Percentiles rank a stretch among this genome's conserved stretches.
Evolutionary conservation across 768 basidiomycete genomes (phyloP).

Genomic region (Trametes meyenii): DNA sequence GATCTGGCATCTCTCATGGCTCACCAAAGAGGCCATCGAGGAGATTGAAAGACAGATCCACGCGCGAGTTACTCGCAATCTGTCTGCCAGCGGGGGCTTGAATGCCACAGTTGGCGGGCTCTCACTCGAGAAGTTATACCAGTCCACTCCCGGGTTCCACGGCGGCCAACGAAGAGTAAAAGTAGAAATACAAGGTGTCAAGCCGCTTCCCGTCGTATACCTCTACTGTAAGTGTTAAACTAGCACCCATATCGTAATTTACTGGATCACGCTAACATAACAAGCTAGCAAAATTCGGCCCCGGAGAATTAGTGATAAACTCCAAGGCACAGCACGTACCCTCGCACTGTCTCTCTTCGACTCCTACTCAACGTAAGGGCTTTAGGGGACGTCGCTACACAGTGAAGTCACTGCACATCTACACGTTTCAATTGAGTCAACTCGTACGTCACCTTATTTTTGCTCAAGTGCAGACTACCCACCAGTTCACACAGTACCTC

Average conservation of each 20-base stretch:
- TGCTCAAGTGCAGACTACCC: neutral
- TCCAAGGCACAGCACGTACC: constrained; percentile 35
- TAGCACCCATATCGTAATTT: neutral
- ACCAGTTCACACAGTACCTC: constrained; percentile 40
- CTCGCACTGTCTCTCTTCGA: neutral
- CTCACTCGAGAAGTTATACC: constrained; percentile 35
- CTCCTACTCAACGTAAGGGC: constrained; percentile 9
- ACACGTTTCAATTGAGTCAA: constrained; percentile 46
- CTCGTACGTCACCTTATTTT: constrained; percentile 21
- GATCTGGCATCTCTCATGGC: constrained; percentile 49
- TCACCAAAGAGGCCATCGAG: constrained; percentile 48
- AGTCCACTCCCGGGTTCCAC: constrained; percentile 25
- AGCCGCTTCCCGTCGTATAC: constrained; percentile 43
- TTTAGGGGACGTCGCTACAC: constrained; percentile 47
- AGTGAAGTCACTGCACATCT: constrained; percentile 49
- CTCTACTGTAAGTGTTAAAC: constrained; percentile 38
- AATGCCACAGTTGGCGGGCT: constrained; percentile 29
- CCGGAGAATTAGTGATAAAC: constrained; percentile 37
- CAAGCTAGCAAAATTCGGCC: constrained; percentile 31
- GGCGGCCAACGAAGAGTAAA: constrained; percentile 33
- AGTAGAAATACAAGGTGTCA: constrained; percentile 47
- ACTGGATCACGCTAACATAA: neutral
- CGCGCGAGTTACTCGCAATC: constrained; percentile 37
- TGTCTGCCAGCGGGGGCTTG: constrained; percentile 10
- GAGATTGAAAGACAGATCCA: constrained; percentile 49